These are phyloP conservation scores for Dactylellina cionopaga DNA, from an alignment of 2,329 filamentous ascomycete species.

Conservation along the genomic window DNA sequence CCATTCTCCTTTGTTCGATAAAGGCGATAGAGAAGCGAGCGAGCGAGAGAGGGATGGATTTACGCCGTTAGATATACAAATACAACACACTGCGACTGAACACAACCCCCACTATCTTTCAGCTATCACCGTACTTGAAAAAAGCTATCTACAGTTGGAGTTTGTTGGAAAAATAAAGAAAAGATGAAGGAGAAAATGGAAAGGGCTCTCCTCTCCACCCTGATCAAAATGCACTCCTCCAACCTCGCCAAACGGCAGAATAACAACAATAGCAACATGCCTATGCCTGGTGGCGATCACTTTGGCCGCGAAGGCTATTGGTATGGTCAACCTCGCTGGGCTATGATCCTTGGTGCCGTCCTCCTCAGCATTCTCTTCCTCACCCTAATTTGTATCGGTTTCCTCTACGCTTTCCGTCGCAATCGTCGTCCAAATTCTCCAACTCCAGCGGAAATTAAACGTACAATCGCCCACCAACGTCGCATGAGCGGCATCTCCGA, in stretches of 20 bases:
- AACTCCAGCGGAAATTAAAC: constrained; percentile 27
- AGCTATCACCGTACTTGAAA: background rate
- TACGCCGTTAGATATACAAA: constrained; percentile 26
- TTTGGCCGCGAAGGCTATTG: constrained; percentile 45
- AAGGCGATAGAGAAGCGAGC: constrained; percentile 9
- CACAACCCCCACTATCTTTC: constrained; percentile 4
- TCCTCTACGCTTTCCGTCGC: constrained; percentile 14
- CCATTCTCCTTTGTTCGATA: background rate
- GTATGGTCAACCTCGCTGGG: constrained; percentile 30
- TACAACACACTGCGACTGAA: constrained; percentile 5
- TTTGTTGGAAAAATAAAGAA: background rate
- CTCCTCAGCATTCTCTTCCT: constrained; percentile 26
- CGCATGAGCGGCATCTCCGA: constrained; percentile 41
- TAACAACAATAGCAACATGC: background rate
- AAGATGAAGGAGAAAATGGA: constrained; percentile 13
- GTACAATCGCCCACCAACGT: constrained; percentile 40
- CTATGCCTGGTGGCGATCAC: constrained; percentile 43
- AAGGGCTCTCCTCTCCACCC: constrained; percentile 10
- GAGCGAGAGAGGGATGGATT: constrained; percentile 17
- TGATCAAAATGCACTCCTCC: constrained; percentile 21
- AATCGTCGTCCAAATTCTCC: constrained; percentile 7
- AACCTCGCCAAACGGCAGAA: constrained; percentile 37
- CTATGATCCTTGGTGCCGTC: constrained; percentile 37
- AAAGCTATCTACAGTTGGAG: background rate
- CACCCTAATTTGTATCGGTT: constrained; percentile 6